Evolutionary conservation across 805 yeast species (phyloP).

Genomic region (Yarrowia sp.): DNA sequence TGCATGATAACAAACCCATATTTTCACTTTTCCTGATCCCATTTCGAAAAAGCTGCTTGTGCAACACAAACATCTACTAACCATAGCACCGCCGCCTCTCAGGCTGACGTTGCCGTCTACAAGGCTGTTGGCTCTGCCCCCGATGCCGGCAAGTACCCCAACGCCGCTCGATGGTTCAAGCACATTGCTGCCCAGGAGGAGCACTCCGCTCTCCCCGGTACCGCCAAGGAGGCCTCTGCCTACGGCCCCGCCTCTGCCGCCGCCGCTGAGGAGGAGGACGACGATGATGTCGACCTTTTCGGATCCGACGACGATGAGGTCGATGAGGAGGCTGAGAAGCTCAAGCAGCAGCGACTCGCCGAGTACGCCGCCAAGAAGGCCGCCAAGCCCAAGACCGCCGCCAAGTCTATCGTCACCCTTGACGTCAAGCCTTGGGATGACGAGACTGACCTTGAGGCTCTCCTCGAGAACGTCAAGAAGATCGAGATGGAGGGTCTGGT

Average conservation of each 20-base stretch:
- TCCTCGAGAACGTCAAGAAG: conserved; percentile 81
- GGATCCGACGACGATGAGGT: conserved; percentile 93
- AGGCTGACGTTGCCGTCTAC: conserved; percentile 93
- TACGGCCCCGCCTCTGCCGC: conserved; percentile 54
- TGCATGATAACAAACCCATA: conserved; percentile 26
- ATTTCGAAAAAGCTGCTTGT: not conserved
- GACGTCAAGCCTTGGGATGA: conserved; percentile 99
- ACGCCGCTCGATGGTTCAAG: conserved; percentile 97
- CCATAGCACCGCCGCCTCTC: conserved; percentile 60
- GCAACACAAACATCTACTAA: not conserved
- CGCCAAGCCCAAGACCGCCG: conserved; percentile 97
- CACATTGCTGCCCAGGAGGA: conserved; percentile 92
- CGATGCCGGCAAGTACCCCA: conserved; percentile 75
- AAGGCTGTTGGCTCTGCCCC: conserved; percentile 64
- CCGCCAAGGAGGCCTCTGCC: conserved; percentile 47
- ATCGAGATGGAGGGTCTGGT: conserved; percentile 87
- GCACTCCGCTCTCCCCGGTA: conserved; percentile 74
- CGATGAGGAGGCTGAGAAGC: conserved; percentile 95
- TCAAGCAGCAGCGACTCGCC: conserved; percentile 97
- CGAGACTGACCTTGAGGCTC: conserved; percentile 90
- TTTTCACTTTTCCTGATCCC: conserved; percentile 24
- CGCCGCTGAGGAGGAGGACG: conserved; percentile 69
- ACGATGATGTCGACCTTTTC: conserved; percentile 87
- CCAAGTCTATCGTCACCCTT: conserved; percentile 93
- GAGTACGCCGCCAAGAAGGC: conserved; percentile 97